Evolutionary conservation across 2,329 filamentous ascomycete species (phyloP).

Genomic region (Pestalotiopsis sp.): DNA sequence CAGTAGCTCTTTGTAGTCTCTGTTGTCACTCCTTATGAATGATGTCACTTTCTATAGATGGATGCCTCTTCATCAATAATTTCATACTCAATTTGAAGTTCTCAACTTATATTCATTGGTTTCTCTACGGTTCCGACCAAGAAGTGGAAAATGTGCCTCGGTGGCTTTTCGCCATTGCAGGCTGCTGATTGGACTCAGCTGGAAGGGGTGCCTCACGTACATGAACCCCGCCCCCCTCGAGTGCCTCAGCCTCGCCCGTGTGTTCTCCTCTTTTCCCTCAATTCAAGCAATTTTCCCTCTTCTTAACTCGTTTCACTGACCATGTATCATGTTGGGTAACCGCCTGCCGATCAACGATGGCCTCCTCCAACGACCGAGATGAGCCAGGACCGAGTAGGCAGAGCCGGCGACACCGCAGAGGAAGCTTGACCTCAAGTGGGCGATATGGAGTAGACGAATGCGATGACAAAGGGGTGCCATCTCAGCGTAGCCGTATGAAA

Average conservation of each 20-base stretch:
- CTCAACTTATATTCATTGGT: no score
- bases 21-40: no score
- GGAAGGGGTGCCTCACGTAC: background rate
- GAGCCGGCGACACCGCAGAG: background rate
- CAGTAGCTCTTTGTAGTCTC: no score
- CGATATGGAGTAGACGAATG: background rate
- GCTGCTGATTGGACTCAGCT: background rate
- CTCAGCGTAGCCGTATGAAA: no score
- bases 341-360: background rate
- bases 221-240: background rate
- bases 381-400: background rate
- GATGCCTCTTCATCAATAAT: no score
- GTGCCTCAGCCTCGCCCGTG: background rate
- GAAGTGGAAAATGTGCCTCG: no score
- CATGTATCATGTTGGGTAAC: background rate
- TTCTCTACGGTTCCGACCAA: no score
- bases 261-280: background rate
- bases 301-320: background rate
- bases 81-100: no score
- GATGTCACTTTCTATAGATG: no score
- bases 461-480: background rate
- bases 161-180: background rate
- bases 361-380: background rate
- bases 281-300: background rate
- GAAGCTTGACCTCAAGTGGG: background rate